These are phyloP conservation scores for Myxozyma vanderwaltii DNA, from an alignment of 805 yeast genomes.

Conservation along the genomic window DNA sequence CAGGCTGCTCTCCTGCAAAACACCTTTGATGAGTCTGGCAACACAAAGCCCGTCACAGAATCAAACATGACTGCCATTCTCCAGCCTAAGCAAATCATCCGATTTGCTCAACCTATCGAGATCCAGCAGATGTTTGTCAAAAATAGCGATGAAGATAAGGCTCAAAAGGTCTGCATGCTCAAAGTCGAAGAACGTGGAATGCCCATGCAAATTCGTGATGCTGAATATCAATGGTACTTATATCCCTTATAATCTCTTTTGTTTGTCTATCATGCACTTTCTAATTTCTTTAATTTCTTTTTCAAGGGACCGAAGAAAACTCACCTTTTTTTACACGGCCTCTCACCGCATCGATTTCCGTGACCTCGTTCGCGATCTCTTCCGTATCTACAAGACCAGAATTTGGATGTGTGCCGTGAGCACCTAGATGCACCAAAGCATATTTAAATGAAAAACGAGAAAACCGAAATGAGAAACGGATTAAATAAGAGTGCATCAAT, in stretches of 20 bases:
- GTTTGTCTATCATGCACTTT: background rate
- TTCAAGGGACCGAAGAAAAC: conserved; percentile 62
- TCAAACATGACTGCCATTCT: conserved; percentile 12
- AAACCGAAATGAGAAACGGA: no score
- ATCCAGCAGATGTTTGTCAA: conserved; percentile 60
- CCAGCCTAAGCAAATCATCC: conserved; percentile 66
- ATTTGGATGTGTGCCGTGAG: conserved; percentile 84
- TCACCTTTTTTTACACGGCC: conserved; percentile 72
- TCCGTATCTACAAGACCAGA: conserved; percentile 74
- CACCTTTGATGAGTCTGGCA: conserved; percentile 40
- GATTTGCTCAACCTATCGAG: conserved; percentile 65
- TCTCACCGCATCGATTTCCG: conserved; percentile 73
- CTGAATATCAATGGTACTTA: conserved; percentile 73
- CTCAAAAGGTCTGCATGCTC: conserved; percentile 64
- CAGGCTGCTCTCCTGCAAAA: conserved; percentile 58
- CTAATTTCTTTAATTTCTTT: background rate
- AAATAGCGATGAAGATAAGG: conserved; percentile 67
- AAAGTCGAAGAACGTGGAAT: conserved; percentile 52
- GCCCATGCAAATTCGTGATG: conserved; percentile 67
- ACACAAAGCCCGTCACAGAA: conserved; percentile 12
- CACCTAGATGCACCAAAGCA: conserved; percentile 11
- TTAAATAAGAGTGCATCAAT: no score
- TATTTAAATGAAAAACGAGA: no score
- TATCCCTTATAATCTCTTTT: no score
- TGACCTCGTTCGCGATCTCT: conserved; percentile 72